A percentile compares a stretch with the other conserved stretches of the same genome.
Conservation (phyloP, 345 rosid species). For the Gossypium rotundifolium region DNA sequence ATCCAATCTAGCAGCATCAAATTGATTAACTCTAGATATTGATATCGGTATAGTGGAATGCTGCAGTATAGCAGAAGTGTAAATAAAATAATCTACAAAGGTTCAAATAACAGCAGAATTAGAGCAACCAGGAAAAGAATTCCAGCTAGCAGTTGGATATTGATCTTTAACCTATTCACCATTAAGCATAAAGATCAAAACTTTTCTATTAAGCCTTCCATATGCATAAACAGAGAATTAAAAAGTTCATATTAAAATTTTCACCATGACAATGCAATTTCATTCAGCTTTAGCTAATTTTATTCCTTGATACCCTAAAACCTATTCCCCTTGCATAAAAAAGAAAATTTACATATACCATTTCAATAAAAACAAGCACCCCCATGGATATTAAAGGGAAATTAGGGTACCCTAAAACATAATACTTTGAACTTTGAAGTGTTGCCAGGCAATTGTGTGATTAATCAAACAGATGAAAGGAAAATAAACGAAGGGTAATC, state of each 20-base stretch:
- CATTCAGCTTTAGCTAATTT: background rate
- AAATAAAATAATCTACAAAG: background rate
- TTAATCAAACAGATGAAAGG: background rate
- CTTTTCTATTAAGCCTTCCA: background rate
- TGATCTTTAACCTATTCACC: background rate
- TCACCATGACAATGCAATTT: background rate
- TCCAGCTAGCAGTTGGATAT: background rate
- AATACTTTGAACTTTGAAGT: background rate
- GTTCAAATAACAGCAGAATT: background rate
- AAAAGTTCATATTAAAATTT: background rate
- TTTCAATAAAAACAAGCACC: conserved; percentile 2
- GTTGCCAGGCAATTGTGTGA: background rate
- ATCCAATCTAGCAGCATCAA: conserved; percentile 91
- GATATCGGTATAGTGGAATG: conserved; percentile 63
- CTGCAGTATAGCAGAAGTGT: conserved; percentile 4
- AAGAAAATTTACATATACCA: background rate
- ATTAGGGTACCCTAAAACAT: background rate
- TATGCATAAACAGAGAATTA: background rate
- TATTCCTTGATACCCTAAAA: background rate
- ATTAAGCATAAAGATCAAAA: background rate
- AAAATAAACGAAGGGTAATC: background rate
- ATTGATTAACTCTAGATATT: conserved; percentile 90
- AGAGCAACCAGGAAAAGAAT: background rate
- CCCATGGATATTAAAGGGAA: background rate
- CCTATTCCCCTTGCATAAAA: background rate